phyloP scores from a whole-genome alignment of 441 rosid genomes.

The Erodium texanum region DNA sequence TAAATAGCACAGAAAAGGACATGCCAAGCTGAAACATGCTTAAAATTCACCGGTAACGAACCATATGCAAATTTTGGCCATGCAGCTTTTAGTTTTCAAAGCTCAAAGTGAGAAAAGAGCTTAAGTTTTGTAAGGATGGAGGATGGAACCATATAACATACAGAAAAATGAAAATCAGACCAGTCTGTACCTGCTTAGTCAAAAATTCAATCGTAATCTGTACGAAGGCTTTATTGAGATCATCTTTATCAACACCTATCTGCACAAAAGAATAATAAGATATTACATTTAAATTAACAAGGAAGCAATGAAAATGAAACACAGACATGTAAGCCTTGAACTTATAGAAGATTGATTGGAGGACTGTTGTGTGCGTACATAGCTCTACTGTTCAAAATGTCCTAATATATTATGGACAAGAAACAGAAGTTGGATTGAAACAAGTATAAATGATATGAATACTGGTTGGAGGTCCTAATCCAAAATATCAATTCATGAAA shows the following conservation, averaged over 20 bases:
- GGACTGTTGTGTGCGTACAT: neutral
- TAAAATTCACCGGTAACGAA: neutral
- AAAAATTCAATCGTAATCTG: slow-evolving; percentile 83
- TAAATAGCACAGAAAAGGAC: neutral
- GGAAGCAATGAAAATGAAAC: neutral
- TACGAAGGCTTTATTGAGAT: slow-evolving; percentile 54
- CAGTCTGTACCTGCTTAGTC: slow-evolving; percentile 60
- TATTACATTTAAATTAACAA: slow-evolving; percentile 12
- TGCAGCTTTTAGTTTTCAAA: neutral
- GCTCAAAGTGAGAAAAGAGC: neutral
- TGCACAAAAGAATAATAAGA: slow-evolving; percentile 22
- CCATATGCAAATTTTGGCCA: slow-evolving; percentile 8
- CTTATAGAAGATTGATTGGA: neutral
- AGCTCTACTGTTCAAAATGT: neutral
- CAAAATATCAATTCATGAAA: neutral
- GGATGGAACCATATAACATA: slow-evolving; percentile 4
- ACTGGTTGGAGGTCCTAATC: neutral
- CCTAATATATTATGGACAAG: neutral
- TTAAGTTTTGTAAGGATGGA: neutral
- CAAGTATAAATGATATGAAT: neutral
- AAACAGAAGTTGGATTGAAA: neutral
- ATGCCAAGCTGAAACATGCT: neutral
- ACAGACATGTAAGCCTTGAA: neutral
- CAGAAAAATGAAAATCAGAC: neutral
- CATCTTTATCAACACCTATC: slow-evolving; percentile 77